Base-by-base conservation (phyloP, 768 basidiomycete genomes). In the Suillus americanus region DNA sequence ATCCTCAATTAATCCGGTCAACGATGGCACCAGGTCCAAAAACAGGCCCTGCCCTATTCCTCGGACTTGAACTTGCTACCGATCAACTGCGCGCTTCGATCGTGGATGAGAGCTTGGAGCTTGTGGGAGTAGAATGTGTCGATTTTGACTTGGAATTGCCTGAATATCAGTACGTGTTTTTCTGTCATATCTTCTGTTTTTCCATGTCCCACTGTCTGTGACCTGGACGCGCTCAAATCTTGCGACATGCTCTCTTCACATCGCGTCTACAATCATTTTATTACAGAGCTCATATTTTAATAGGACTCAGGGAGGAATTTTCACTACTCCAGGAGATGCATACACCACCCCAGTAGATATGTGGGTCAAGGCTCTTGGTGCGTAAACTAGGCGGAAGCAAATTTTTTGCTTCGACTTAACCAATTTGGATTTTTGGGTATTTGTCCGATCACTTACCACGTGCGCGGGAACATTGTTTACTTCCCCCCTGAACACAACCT, bases 331-430 rank as follows among this genome's bases (percentile, higher is more conserved):
- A 5, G 91, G 91, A 37, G 92, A 94, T 75, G 91, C 91, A 28
- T 93, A 90, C 73, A 94, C 91, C 45, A 93, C 92, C 8, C 92
- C 93, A 2, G 84, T 95, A 54, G 92, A 95, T 71, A 92, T 94
- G 90, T 94, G 92, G 92, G 87, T 93, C 62, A 92, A 91, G 74
- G 90, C 83, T 18, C 84, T 95, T 59, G 93, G 93, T 92, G 75
- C 77, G 89, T 79, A 63, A 65, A 51, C 48, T 40, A 30, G 65
- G 78, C 86, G 86, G 85, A 86, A 89, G 78, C 87, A 87, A 86
- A 81, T 79, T 82, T 85, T 82, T 80, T 76, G 68, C 70, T 71
- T 73, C 75, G 65, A 41, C 62, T 69, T 66, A 66, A 77, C 75
- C 71, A 77, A 76, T 77, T 77, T 73, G 70, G 74, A 59, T 61